phyloP scores from a whole-genome alignment of 2,329 filamentous ascomycete genomes.

The Aureobasidium sp. region DNA sequence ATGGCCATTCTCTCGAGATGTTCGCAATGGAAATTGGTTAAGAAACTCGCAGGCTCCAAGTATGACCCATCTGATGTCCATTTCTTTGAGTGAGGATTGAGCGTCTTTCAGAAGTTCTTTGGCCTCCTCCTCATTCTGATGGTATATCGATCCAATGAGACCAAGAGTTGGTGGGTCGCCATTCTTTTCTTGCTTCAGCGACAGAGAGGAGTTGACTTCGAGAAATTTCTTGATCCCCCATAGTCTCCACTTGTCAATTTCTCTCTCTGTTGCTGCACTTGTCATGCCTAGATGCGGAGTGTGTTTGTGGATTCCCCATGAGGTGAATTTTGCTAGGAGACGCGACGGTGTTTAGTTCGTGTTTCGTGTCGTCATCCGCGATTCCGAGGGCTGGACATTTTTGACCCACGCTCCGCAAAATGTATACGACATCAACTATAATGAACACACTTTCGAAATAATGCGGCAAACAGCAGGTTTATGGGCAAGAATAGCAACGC shows the following conservation, averaged over 20 bases:
- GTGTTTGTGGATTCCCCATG: not conserved
- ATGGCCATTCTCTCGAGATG: not conserved
- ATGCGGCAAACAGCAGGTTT: conserved; percentile 12
- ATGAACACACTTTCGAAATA: not conserved
- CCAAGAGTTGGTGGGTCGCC: not conserved
- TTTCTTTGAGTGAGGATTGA: not conserved
- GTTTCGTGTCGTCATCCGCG: conserved; percentile 3
- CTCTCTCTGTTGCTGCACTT: not conserved
- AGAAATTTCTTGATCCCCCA: conserved; percentile 7
- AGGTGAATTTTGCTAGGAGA: not conserved
- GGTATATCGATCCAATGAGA: not conserved
- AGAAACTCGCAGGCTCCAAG: not conserved
- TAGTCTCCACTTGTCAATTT: conserved; percentile 4
- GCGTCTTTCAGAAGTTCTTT: not conserved
- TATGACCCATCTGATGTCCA: not conserved
- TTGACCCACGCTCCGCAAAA: conserved; percentile 8
- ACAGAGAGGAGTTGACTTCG: not conserved
- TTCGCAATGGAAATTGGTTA: not conserved
- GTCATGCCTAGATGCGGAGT: not conserved
- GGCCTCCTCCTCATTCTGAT: not conserved
- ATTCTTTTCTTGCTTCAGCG: not conserved
- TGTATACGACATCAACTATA: conserved; percentile 11
- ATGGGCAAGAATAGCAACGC: conserved; percentile 27
- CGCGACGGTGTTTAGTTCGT: conserved; percentile 11
- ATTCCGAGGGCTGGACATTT: conserved; percentile 1